Evolutionary conservation across 2,329 filamentous ascomycete genomes (phyloP).

Genomic region (Talaromyces atroroseus): DNA sequence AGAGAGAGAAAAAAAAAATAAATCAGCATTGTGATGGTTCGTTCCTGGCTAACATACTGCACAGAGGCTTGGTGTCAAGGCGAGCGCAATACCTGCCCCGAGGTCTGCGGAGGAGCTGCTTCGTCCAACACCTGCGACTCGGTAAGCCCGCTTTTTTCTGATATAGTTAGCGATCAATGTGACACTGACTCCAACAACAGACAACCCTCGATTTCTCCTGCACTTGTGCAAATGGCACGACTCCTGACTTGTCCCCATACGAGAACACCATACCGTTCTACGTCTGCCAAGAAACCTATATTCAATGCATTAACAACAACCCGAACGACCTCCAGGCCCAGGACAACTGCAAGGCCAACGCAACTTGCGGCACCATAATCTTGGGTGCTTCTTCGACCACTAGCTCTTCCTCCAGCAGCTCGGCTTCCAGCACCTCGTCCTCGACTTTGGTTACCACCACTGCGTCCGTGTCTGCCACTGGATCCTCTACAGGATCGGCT

Average conservation of each 20-base stretch:
- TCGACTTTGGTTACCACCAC: conserved; percentile 24
- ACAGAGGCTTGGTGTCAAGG: conserved; percentile 55
- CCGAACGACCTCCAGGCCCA: conserved; percentile 44
- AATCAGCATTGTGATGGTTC: neutral
- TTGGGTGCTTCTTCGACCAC: conserved; percentile 17
- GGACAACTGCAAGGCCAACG: conserved; percentile 42
- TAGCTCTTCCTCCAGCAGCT: conserved; percentile 21
- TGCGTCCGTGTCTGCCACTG: conserved; percentile 15
- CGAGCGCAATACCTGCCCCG: conserved; percentile 55
- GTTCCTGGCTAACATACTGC: neutral
- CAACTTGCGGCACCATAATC: conserved; percentile 49
- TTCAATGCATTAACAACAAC: conserved; percentile 43
- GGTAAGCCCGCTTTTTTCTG: conserved; percentile 39
- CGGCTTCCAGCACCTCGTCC: conserved; percentile 28
- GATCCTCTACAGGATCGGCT: conserved; percentile 25
- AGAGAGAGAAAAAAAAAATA: no score
- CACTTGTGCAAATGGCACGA: conserved; percentile 51
- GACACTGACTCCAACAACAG: conserved; percentile 30
- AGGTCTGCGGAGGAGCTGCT: conserved; percentile 51
- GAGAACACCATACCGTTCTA: conserved; percentile 55
- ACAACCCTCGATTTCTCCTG: conserved; percentile 51
- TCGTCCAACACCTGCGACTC: conserved; percentile 51
- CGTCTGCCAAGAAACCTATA: conserved; percentile 52
- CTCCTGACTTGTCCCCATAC: conserved; percentile 53
- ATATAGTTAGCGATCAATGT: neutral